phyloP scores from a whole-genome alignment of 805 yeast genomes.

The Lachancea dasiensis region DNA sequence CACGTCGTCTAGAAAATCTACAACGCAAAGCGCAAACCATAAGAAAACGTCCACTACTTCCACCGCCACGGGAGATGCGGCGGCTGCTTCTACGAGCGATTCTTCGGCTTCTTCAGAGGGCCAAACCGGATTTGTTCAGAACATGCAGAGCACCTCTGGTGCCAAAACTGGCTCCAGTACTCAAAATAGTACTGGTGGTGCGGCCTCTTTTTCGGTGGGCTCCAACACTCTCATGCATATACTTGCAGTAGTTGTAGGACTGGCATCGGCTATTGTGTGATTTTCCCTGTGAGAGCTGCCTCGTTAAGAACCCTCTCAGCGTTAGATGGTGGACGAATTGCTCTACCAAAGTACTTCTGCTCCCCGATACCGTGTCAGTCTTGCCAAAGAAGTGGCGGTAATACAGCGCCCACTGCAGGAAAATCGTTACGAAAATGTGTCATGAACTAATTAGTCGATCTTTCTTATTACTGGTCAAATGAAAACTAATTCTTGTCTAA shows the following conservation, averaged over 20 bases:
- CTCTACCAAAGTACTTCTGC: no score
- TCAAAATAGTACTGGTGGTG: constrained; percentile 10
- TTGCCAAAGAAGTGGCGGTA: no score
- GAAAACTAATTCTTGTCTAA: no score
- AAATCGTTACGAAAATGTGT: no score
- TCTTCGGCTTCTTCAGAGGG: not conserved
- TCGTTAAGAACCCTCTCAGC: no score
- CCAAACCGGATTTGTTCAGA: constrained; percentile 16
- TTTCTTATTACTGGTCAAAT: no score
- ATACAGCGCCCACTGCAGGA: no score
- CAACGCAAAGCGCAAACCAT: not conserved
- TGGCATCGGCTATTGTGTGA: constrained; percentile 3
- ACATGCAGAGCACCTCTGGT: constrained; percentile 12
- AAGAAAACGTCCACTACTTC: constrained; percentile 3
- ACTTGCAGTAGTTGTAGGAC: constrained; percentile 2
- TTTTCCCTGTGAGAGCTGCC: no score
- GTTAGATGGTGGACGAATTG: no score
- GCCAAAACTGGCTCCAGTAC: constrained; percentile 7
- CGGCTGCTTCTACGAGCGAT: not conserved
- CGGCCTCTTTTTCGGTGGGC: constrained; percentile 4
- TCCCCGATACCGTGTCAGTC: no score
- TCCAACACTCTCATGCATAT: constrained; percentile 1
- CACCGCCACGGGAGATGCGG: not conserved
- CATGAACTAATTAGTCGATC: no score
- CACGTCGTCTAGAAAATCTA: constrained; percentile 9